Evolutionary conservation across 345 rosid species (phyloP), one percentile per base, ranked within the genome.

Genomic region (Rhizophora mangle): DNA sequence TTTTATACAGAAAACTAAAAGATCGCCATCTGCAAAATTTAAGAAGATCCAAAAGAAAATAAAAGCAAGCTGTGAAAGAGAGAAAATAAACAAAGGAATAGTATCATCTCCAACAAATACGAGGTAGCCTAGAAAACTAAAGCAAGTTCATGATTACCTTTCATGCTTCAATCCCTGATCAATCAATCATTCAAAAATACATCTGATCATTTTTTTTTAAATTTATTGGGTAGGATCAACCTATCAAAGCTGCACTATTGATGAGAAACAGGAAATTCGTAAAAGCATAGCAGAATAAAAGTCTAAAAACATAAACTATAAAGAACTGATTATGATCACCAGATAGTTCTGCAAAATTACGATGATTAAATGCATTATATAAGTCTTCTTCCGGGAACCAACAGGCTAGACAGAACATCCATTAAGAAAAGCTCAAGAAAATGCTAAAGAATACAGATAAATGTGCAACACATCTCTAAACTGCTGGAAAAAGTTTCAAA

Each of bases 221-320:
- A 6, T 15, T 62, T 62, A 37, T 53, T 3, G 21, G 29, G 26
- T 46, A 26, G 46, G 62, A 53, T 43, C 68, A 74, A 1, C 31
- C 53, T 10, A 53, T 6, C n/a, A 69, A 43, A 49, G 68, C 51
- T 58, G 49, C 18, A 36, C 70, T 49, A 60, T 21, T 75, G 68
- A 59, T 54, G 59, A 52, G 66, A 65, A 75, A 69, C 63, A 68
- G 73, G 60, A 57, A 39, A 62, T 64, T 60, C 56, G n/a, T 20
- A 31, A 52, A 74, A 72, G 68, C 63, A 43, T 43, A 13, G 49
- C 49, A 62, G 57, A 62, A 57, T 19, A 63, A 69, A 76, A 64
- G 76, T 67, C 32, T 77, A 75, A 63, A 76, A 64, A 63, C 39
- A 24, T 43, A 27, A 43, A 29, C 52, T 26, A 72, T 65, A 68